Evolutionary conservation across 1,284 basidiomycete species (phyloP), one percentile per base, ranked within the genome.

Genomic region (Trichosporon faecale): DNA sequence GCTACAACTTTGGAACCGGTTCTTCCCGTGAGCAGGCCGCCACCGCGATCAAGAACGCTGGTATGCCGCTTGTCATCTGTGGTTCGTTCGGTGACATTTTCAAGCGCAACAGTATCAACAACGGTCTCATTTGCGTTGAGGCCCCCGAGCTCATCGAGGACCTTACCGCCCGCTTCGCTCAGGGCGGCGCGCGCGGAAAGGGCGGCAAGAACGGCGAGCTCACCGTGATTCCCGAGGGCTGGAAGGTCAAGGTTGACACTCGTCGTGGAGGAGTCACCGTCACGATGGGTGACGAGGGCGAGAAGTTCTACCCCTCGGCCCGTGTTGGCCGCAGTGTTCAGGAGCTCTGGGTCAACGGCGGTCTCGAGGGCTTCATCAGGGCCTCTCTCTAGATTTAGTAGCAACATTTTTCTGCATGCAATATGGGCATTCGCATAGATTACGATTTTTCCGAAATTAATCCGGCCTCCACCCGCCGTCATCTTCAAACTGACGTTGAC

Each of bases 41-140:
- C 16, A 99, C 96, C 0, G 96, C 96, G 1, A 90, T 99, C 75
- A 95, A 96, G 82, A 89, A 95, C 27, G 92, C 96, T 0, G 95
- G 96, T 9, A 86, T 99, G 9, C 94, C 95, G 0, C 86, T 98
- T 65, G 95, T 99, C 67, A 88, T 99, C 71, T 94, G 94, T 31
- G 97, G 95, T 60, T 95, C 93, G 33, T 99, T 99, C 78, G 96
- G 97, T 18, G 97, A 99, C 83, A 98, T 99, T 76, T 99, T 98
- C 88, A 98, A 99, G 86, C 90, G 96, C 37, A 99, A 99, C 83
- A 91, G 94, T 16, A 99, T 99, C 86, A 99, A 99, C 85, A 99
- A 99, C 82, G 96, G 95, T 4, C 87, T 99, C 9, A 93, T 99
- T 70, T 98, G 96, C 79, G 83, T 98, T 66, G 96, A 98, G 84